phyloP scores from a whole-genome alignment of 2,329 filamentous ascomycete genomes.

The Parastagonospora nodorum region DNA sequence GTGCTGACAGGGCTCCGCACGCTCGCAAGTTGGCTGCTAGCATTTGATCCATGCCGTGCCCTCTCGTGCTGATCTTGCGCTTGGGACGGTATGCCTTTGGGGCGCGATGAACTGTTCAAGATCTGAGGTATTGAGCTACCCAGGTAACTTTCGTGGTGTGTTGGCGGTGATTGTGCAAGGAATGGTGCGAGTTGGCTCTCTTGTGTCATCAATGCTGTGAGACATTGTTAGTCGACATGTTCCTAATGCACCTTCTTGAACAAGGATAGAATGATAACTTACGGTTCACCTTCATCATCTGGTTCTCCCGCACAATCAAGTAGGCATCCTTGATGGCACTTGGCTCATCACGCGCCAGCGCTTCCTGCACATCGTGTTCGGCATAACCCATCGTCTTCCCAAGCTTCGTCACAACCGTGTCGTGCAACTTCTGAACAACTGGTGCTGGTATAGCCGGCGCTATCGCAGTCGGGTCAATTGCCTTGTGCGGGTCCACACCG shows the following conservation, averaged over 20 bases:
- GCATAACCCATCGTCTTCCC: conserved; percentile 98
- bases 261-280: no score
- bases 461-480: conserved; percentile 82
- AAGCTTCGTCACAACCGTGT: conserved; percentile 91
- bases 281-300: conserved; percentile 95
- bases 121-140: conserved; percentile 40
- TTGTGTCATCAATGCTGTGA: conserved; percentile 59
- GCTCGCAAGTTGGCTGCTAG: conserved; percentile 45
- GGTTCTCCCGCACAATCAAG: conserved; percentile 96
- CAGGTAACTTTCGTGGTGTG: conserved; percentile 49
- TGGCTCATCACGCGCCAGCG: conserved; percentile 86
- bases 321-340: conserved; percentile 99
- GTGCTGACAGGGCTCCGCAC: conserved; percentile 66
- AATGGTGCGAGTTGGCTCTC: conserved; percentile 59
- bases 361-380: conserved; percentile 92
- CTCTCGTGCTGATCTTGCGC: conserved; percentile 46
- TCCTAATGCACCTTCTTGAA: no score
- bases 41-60: conserved; percentile 51
- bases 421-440: conserved; percentile 86
- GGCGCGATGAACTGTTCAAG: conserved; percentile 38
- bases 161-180: conserved; percentile 61
- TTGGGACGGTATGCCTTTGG: conserved; percentile 34
- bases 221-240: conserved; percentile 23
- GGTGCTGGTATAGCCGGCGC: conserved; percentile 73
- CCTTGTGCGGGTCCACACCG: conserved; percentile 89